Percentiles rank a stretch among this genome's conserved stretches.
Conservation (phyloP, 176 grass and related monocot genomes). For the Chrysopogon serrulatus region DNA sequence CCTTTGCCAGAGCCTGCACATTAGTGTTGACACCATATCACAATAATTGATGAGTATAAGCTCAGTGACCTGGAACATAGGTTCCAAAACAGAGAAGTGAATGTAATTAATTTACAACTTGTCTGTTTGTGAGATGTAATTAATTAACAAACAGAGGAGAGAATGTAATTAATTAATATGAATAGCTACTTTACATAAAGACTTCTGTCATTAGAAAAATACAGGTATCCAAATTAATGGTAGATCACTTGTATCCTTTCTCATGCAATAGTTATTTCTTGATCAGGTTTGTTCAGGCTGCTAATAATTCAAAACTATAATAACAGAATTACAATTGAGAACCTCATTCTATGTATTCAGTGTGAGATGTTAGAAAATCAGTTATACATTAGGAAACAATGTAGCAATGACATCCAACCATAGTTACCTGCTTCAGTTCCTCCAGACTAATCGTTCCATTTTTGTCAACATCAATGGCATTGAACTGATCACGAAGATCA, state of each 20-base stretch:
- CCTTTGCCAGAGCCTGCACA: constrained; percentile 85
- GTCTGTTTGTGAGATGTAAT: neutral
- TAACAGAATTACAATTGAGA: neutral
- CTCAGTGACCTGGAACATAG: neutral
- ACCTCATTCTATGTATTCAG: neutral
- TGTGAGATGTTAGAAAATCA: neutral
- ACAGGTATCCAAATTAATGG: neutral
- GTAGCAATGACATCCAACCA: neutral
- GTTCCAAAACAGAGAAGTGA: neutral
- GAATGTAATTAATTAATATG: too few relatives aligned
- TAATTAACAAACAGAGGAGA: neutral
- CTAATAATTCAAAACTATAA: neutral
- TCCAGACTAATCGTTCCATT: constrained; percentile 91
- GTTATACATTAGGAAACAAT: neutral
- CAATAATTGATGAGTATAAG: neutral
- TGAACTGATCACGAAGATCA: constrained; percentile 88
- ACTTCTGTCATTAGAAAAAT: neutral
- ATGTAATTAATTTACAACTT: neutral
- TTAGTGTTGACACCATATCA: constrained; percentile 4
- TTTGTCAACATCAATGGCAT: constrained; percentile 90
- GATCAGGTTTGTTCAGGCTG: neutral
- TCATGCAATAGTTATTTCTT: neutral
- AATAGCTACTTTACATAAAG: too few relatives aligned
- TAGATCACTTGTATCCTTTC: neutral
- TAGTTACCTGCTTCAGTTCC: constrained; percentile 79